Percentiles rank a stretch among this genome's conserved stretches.
phyloP scores from a whole-genome alignment of 495 filamentous ascomycete species.

The Hapsidospora chrysogenum region DNA sequence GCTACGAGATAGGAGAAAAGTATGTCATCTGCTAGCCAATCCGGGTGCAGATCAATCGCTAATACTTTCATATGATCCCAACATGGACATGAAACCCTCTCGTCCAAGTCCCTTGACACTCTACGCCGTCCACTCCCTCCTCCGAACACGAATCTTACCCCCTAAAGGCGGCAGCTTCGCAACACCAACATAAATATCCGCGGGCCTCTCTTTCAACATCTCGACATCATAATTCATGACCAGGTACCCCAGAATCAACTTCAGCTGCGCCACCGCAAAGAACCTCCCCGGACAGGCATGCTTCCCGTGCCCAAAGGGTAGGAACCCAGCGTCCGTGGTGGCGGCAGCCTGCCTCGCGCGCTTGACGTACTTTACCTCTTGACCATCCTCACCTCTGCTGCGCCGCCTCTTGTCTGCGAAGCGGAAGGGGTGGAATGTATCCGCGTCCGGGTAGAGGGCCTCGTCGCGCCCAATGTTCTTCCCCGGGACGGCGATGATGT shows the following conservation, averaged over 20 bases:
- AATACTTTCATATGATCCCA: too few species aligned
- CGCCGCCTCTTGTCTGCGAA: constrained; percentile 11
- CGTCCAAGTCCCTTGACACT: too few species aligned
- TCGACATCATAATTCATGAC: constrained; percentile 29
- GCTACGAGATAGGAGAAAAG: too few species aligned
- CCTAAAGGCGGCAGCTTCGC: too few species aligned
- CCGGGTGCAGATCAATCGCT: too few species aligned
- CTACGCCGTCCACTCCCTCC: too few species aligned
- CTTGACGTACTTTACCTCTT: too few species aligned
- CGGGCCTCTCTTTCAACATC: constrained; percentile 17
- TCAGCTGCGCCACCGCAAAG: constrained; percentile 32
- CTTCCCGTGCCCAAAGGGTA: constrained; percentile 34
- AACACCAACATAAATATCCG: neutral
- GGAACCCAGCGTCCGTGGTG: constrained; percentile 14
- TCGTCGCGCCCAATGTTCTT: constrained; percentile 11
- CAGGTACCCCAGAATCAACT: constrained; percentile 24
- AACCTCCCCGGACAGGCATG: constrained; percentile 38
- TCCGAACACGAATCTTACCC: too few species aligned
- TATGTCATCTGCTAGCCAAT: too few species aligned
- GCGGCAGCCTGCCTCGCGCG: constrained; percentile 14
- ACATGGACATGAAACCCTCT: too few species aligned
- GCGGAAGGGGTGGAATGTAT: constrained; percentile 12
- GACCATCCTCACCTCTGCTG: constrained; percentile 7
- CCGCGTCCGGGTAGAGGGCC: constrained; percentile 9
- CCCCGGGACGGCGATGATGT: constrained; percentile 7